Base-by-base conservation (phyloP, 208 protist species). In the Leishmania major region DNA sequence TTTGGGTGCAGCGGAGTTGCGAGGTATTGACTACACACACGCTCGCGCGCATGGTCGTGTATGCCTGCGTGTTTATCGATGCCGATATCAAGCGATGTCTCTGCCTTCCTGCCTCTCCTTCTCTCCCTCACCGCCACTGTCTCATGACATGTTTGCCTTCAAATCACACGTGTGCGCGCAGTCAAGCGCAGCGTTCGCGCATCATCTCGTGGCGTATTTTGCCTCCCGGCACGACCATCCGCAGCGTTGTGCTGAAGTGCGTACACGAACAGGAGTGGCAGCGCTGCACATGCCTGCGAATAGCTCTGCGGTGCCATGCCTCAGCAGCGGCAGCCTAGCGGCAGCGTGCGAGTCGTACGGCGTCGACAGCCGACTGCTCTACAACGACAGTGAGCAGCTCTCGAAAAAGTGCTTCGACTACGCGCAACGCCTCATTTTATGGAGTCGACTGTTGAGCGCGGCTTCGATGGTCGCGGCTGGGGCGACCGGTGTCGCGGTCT, bases 291-390 rank as follows among this genome's bases (percentile, higher is more conserved):
- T 62, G 73, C 3, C 51, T n/a, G 51, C 51, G 5, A 62, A 51
- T 60, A 7, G 5, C 73, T 77, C 31, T 57, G 51, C 51, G 5
- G 51, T 15, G 19, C 49, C 22, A 28, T 5, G 17, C 31, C 22
- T 25, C 73, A 59, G 49, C n/a, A 35, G n/a, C 10, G 0, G 22
- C 47, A 11, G 45, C 10, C 45, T 78, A 57, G 17, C 37, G 70
- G 49, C 19, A 8, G 74, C 66, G 19, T 90, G 86, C 47, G 85
- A 87, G 13, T 31, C 59, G 1, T 83, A 81, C 62, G 60, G 78
- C 31, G 86, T 94, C n/a, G 81, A 92, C 75, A 90, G 88, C 45
- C 84, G 87, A 51, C 83, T 92, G 10, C 87, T 94, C 4, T 81
- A 89, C 76, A 90, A 92, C 75, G 83, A 84, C 49, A 89, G 81